Evolutionary conservation across 2,329 filamentous ascomycete species (phyloP), one percentile per base, ranked within the genome.

Genomic region (Fusarium odoratissimum): DNA sequence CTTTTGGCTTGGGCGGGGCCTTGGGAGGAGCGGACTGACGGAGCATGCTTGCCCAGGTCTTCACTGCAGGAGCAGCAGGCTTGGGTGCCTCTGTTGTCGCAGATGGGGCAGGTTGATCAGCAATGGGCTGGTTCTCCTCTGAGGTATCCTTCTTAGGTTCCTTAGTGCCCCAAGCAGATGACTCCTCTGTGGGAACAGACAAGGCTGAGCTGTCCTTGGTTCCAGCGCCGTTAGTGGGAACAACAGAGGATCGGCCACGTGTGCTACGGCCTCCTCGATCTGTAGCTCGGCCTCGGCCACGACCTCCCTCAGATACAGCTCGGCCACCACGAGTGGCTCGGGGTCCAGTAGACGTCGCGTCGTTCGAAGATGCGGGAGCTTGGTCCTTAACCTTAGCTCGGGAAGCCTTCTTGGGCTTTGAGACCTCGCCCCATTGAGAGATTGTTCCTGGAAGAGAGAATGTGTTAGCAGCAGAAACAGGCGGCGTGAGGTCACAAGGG

Each of bases 371-470:
- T 64, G 88, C 84, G 67, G 86, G 83, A 71, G 86, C 83, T 66
- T 87, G 82, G 60, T 93, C 90, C 83, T 93, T 92, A 70, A 87
- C 86, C 88, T 95, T 95, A 75, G 91, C 88, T 82, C 91, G 91
- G 77, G 91, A 86, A 77, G 92, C 90, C 86, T 95, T 95, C 86
- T 92, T 92, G 79, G 90, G 89, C 87, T 93, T 93, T 76, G 92
- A 92, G 75, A 96, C 93, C 82, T 95, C 93, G 77, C 91, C 91
- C 90, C 94, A 96, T 85, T 95, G 93, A 73, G 93, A 91, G 78
- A 95, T 92, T 74, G 90, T 89, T 79, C 93, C 93, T 95, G 79
- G 35, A 66, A 54, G 66, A 74, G 51, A 45, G 62, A 72, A 68
- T 4, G 70, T 52, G 57, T 84, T 75, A 84, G 79, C 69, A 66